Evolutionary conservation across 2,329 filamentous ascomycete species (phyloP).

Genomic region (Elsinoe fawcettii): DNA sequence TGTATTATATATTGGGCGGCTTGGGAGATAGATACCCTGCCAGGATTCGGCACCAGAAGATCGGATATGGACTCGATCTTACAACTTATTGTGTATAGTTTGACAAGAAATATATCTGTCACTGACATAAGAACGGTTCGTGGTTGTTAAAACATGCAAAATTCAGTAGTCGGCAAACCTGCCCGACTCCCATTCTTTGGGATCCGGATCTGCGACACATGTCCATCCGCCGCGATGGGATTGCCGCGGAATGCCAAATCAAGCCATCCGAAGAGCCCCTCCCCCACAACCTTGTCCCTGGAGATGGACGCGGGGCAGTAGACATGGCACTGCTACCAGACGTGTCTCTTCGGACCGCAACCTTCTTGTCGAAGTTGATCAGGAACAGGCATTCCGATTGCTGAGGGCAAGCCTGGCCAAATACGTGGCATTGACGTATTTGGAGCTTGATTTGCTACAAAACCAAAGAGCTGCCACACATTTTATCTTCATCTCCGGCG

Average conservation of each 20-base stretch:
- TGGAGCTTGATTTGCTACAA: not conserved
- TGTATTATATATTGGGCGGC: not conserved
- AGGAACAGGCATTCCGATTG: not conserved
- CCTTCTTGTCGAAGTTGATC: not conserved
- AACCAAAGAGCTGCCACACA: not conserved
- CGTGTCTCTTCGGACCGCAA: not conserved
- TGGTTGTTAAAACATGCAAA: too few species aligned
- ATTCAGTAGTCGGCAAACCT: not conserved
- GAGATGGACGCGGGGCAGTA: constrained; percentile 3
- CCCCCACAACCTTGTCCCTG: not conserved
- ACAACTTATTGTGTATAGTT: not conserved
- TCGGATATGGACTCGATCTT: not conserved
- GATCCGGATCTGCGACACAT: not conserved
- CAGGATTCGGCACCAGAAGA: not conserved
- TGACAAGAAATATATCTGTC: too few species aligned
- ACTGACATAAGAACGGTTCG: too few species aligned
- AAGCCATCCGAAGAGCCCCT: not conserved
- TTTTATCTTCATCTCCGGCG: not conserved
- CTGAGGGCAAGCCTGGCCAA: not conserved
- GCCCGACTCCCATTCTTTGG: not conserved
- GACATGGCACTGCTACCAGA: not conserved
- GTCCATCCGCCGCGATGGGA: not conserved
- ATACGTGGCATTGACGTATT: not conserved
- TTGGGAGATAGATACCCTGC: not conserved
- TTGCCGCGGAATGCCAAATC: not conserved